Percentiles rank a stretch among this genome's conserved stretches.
Conservation (phyloP, 1,139 yeast species). For the Arxiozyma heterogenica region DNA sequence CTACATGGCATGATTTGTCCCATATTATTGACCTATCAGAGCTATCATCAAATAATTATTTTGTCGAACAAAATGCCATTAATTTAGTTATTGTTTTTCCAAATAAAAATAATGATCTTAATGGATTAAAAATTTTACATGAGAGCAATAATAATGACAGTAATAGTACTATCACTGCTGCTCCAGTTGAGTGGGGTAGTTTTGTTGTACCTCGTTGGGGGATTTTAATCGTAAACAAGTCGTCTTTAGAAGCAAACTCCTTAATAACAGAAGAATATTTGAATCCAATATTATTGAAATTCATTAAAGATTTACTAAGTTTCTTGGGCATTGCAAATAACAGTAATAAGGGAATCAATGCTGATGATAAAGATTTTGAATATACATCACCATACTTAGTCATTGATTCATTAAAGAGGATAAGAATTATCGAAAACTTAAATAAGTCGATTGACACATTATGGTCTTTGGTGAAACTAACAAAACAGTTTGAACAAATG, state of each 20-base stretch:
- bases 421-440: conserved; percentile 44
- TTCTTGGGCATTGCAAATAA: conserved; percentile 43
- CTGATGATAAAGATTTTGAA: conserved; percentile 36
- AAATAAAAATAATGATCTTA: conserved; percentile 14
- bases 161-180: too few species aligned
- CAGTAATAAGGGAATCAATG: conserved; percentile 36
- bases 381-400: conserved; percentile 45
- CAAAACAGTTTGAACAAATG: conserved; percentile 62
- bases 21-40: conserved; percentile 34
- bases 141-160: conserved; percentile 11
- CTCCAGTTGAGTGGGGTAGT: conserved; percentile 40
- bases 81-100: conserved; percentile 29
- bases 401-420: conserved; percentile 57
- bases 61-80: conserved; percentile 20
- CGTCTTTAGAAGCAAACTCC: conserved; percentile 28
- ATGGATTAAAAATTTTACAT: conserved; percentile 17
- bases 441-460: conserved; percentile 48
- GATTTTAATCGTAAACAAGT: conserved; percentile 48
- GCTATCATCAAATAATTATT: conserved; percentile 27
- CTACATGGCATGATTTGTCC: conserved; percentile 30
- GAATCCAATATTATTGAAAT: conserved; percentile 52
- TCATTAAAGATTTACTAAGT: conserved; percentile 65
- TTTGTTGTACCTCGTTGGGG: conserved; percentile 93
- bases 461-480: conserved; percentile 58
- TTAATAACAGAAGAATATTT: conserved; percentile 40